Evolutionary conservation across 345 rosid species (phyloP), one percentile per base, ranked within the genome.

Genomic region (Cochlearia excelsa): DNA sequence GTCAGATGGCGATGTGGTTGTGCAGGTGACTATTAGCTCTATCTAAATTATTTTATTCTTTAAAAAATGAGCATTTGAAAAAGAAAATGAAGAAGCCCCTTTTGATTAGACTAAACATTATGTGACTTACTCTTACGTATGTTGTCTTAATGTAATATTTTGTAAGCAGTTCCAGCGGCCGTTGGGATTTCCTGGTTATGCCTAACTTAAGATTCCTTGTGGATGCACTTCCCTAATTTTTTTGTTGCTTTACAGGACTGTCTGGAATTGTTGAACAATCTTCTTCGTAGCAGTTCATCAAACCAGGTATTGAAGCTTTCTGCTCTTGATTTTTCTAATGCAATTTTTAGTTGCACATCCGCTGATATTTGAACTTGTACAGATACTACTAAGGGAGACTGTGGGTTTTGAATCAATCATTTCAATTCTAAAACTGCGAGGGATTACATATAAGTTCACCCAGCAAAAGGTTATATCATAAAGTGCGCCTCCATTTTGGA

Each of bases 1-100:
- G 16, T 81, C 99, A 43, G 99, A 93, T 51, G 99, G 99, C 38
- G 99, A 95, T 71, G 95, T 93, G 47, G 97, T 93, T 61, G 99
- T 93, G 73, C 99, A 93, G 97, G 99, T 93, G 66, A 77, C 41
- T 34, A 57, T 10, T 26, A 26, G 28, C 33, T 70, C 29, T 38
- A 45, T 11, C 44, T 3, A 0, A 2, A 28, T 57, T 42, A 43
- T 35, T 49, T 30, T 34, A 10, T 43, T 50, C 48, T 42, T 16
- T 50, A 29, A 6, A 58, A n/a, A 39, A 2, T 5, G 46, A 37
- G 23, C 40, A 38, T 47, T 26, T 23, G 28, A 11, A 31, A 37
- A 51, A 48, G 30, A 8, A 57, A 63, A 6, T 10, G 3, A 65
- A 16, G 55, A 27, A 45, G 29, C 28, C 48, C 30, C 26, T 53